Conservation (phyloP, 345 rosid genomes). For the Lepidium sativum region DNA sequence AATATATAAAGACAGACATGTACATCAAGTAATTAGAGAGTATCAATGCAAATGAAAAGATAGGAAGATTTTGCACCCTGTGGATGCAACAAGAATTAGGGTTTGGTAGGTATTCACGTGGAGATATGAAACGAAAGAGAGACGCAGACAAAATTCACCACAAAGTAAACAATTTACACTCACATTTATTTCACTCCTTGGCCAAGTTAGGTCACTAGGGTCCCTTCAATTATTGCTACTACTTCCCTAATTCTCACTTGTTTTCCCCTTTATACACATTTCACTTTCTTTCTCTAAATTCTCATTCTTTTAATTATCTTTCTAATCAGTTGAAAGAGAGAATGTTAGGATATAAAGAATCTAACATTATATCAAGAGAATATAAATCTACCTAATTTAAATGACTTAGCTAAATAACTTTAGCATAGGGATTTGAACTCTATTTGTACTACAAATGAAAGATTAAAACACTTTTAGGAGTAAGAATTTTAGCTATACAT, state of each 20-base stretch:
- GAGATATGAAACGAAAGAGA: conserved; percentile 11
- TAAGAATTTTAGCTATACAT: too few relatives aligned
- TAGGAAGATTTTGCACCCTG: conserved; percentile 14
- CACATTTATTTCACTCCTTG: neutral
- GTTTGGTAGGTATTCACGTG: conserved; percentile 13
- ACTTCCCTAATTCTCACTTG: neutral
- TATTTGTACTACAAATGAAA: too few relatives aligned
- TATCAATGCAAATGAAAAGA: neutral
- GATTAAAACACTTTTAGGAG: too few relatives aligned
- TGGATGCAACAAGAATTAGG: conserved; percentile 16
- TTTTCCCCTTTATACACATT: conserved; percentile 7
- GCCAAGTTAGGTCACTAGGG: conserved; percentile 12
- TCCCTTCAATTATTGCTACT: conserved; percentile 20
- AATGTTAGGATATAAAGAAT: neutral
- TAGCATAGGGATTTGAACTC: too few relatives aligned
- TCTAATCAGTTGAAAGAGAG: neutral
- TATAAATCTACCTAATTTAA: too few relatives aligned
- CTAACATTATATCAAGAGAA: neutral
- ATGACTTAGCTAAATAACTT: too few relatives aligned
- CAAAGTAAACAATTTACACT: conserved; percentile 16
- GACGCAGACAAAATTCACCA: conserved; percentile 18
- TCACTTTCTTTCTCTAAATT: neutral
- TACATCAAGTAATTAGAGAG: neutral
- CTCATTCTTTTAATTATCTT: neutral
- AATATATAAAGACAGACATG: neutral